Evolutionary conservation across 1,284 basidiomycete species (phyloP).

Genomic region (Peniophora sp.): DNA sequence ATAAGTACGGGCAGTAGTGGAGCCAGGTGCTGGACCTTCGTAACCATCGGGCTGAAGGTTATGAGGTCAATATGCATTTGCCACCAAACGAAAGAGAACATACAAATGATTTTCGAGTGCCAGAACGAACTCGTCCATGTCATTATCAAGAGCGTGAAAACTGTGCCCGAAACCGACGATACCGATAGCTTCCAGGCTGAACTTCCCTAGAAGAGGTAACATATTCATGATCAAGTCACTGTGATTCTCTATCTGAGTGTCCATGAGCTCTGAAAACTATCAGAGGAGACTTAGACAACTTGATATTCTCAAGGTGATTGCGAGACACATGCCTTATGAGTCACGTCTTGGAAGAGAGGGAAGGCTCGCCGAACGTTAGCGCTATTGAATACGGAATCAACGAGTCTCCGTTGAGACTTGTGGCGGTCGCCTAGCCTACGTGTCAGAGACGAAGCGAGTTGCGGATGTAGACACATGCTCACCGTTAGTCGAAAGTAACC

Average conservation of each 20-base stretch:
- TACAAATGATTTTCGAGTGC: slow-evolving; percentile 42
- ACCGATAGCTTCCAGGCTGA: slow-evolving; percentile 42
- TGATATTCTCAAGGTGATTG: not conserved
- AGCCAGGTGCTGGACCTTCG: not conserved
- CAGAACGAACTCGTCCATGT: slow-evolving; percentile 37
- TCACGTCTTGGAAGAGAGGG: slow-evolving; percentile 38
- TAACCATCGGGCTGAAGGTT: not conserved
- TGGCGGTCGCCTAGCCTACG: slow-evolving; percentile 36
- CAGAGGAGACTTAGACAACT: not conserved
- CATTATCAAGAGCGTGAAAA: slow-evolving; percentile 38
- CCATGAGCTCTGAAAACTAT: not conserved
- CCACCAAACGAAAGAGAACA: slow-evolving; percentile 8
- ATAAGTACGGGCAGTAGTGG: not conserved
- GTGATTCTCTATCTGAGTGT: not conserved
- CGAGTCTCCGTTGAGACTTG: slow-evolving; percentile 39
- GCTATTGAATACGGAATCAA: slow-evolving; percentile 40
- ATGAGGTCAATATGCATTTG: not conserved
- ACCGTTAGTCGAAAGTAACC: not conserved
- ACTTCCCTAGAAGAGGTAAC: slow-evolving; percentile 42
- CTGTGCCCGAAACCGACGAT: slow-evolving; percentile 43
- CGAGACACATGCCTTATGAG: slow-evolving; percentile 25
- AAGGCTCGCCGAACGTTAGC: slow-evolving; percentile 36
- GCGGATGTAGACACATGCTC: not conserved
- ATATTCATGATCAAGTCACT: slow-evolving; percentile 29
- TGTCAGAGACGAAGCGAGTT: not conserved